phyloP scores from a whole-genome alignment of 73 alveolate genomes.

The Vitrella brassicaformis region DNA sequence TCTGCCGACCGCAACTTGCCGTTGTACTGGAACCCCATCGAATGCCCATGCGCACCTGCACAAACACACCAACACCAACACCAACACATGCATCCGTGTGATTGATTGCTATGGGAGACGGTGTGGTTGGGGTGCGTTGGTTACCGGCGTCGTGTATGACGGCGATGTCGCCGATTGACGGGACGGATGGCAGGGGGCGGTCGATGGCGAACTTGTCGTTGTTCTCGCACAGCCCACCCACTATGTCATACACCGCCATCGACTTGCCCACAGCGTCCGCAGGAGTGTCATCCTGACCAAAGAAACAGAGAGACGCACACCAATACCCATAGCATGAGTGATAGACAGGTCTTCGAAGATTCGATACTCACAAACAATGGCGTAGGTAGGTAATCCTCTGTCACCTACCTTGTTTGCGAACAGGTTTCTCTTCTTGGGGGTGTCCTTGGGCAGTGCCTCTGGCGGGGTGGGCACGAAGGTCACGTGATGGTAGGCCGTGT shows the following conservation, averaged over 20 bases:
- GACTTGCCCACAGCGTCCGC: no score
- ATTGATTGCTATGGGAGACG: background rate
- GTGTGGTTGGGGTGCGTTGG: background rate
- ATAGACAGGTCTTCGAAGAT: no score
- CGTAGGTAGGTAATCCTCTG: no score
- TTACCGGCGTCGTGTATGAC: constrained; percentile 42
- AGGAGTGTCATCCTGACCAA: no score
- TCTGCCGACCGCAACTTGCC: constrained; percentile 38
- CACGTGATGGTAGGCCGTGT: constrained; percentile 46
- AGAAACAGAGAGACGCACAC: no score
- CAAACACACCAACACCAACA: background rate
- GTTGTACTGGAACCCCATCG: constrained; percentile 40
- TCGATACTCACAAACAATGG: no score
- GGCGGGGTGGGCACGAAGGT: background rate
- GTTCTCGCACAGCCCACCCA: constrained; percentile 45
- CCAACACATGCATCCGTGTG: background rate
- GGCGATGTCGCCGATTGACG: constrained; percentile 36
- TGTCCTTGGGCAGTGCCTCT: background rate
- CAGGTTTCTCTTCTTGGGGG: no score
- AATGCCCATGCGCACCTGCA: constrained; percentile 1
- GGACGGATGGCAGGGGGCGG: constrained; percentile 17
- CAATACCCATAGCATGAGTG: no score
- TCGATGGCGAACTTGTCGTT: constrained; percentile 40
- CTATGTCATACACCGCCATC: constrained; percentile 26
- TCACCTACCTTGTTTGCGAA: no score